Percentiles rank a stretch among this genome's conserved stretches.
These are phyloP conservation scores for Pascua guehoae DNA, from an alignment of 1,284 basidiomycete species.

Conservation along the genomic window DNA sequence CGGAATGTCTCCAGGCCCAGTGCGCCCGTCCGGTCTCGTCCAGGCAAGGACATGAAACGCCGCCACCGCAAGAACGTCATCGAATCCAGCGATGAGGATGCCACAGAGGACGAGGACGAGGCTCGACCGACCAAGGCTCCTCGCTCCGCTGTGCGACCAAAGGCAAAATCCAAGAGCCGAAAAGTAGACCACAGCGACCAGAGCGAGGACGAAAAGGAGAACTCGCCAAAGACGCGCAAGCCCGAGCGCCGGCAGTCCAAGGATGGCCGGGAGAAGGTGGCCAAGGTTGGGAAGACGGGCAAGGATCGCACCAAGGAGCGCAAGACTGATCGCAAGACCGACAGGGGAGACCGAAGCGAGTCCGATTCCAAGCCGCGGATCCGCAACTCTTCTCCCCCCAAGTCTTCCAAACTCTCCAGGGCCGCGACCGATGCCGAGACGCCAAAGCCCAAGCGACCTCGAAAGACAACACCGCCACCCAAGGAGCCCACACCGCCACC, in stretches of 20 bases:
- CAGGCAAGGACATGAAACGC: slow-evolving; percentile 9
- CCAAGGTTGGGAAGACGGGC: neutral
- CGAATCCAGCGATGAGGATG: slow-evolving; percentile 17
- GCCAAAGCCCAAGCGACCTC: neutral
- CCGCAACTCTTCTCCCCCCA: too few relatives aligned
- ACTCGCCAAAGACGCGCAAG: slow-evolving; percentile 4
- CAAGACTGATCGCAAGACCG: neutral
- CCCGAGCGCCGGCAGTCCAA: slow-evolving; percentile 1
- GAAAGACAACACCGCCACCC: slow-evolving; percentile 8
- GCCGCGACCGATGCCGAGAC: neutral
- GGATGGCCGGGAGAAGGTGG: slow-evolving; percentile 1
- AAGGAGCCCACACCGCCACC: slow-evolving; percentile 26
- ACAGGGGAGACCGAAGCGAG: neutral
- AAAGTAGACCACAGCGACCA: slow-evolving; percentile 1
- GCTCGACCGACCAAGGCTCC: neutral
- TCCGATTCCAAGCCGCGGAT: neutral
- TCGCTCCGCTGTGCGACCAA: neutral
- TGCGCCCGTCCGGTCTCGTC: too few relatives aligned
- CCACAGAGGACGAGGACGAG: slow-evolving; percentile 4
- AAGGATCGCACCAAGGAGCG: neutral
- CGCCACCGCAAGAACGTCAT: slow-evolving; percentile 20
- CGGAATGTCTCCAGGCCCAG: too few relatives aligned
- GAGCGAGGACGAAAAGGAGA: slow-evolving; percentile 11
- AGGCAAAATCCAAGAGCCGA: neutral
- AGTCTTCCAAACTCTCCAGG: too few relatives aligned